Evolutionary conservation across 257 asterid genomes (phyloP).

Genomic region (Apocynum venetum): DNA sequence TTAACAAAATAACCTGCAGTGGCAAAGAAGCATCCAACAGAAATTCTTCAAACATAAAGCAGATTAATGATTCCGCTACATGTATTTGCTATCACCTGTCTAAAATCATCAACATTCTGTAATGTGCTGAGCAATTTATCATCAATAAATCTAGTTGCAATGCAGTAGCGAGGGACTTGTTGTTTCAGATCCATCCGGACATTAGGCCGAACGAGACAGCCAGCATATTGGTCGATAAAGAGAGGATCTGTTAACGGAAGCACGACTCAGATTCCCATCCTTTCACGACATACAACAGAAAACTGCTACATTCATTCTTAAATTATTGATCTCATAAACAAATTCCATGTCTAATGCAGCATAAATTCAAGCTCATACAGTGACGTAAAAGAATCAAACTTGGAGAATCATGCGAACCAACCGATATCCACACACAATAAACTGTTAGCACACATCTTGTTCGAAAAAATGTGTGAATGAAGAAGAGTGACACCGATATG

Average conservation of each 20-base stretch:
- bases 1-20: slow-evolving; percentile 68
- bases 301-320: neutral
- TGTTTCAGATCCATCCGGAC: slow-evolving; percentile 29
- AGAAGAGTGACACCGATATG: neutral
- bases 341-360: neutral
- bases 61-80: slow-evolving; percentile 1
- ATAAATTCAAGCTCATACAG: neutral
- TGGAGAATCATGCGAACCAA: neutral
- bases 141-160: slow-evolving; percentile 71
- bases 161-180: slow-evolving; percentile 51
- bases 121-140: slow-evolving; percentile 51
- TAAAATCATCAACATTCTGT: slow-evolving; percentile 45
- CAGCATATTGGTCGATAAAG: slow-evolving; percentile 67
- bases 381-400: neutral
- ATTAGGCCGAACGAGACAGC: slow-evolving; percentile 52
- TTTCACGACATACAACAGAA: neutral
- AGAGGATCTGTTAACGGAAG: slow-evolving; percentile 57
- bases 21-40: slow-evolving; percentile 21
- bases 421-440: neutral
- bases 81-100: slow-evolving; percentile 48
- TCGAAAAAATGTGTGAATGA: neutral
- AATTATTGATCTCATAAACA: neutral
- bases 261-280: neutral
- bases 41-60: slow-evolving; percentile 10
- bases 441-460: neutral